Evolutionary conservation across 2,329 filamentous ascomycete genomes (phyloP).

Genomic region (Trichoderma afroharzianum): DNA sequence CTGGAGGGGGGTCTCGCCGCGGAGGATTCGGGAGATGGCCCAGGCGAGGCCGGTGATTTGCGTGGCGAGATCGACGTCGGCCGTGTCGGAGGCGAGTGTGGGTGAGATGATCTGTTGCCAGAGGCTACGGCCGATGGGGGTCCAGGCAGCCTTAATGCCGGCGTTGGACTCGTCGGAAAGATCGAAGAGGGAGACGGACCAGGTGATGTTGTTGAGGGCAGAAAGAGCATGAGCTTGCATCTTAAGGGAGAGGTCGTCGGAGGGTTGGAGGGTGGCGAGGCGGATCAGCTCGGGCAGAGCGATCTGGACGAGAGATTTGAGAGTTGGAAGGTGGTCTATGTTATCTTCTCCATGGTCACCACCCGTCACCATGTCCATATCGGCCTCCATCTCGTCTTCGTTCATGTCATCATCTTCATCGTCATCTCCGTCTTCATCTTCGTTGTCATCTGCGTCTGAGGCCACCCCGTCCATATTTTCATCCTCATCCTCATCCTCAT

Average conservation of each 20-base stretch:
- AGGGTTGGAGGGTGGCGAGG: conserved; percentile 40
- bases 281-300: conserved; percentile 45
- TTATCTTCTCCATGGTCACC: conserved; percentile 40
- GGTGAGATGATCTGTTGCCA: conserved; percentile 56
- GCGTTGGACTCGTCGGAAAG: conserved; percentile 53
- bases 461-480: conserved; percentile 36
- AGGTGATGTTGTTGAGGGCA: conserved; percentile 64
- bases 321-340: conserved; percentile 52
- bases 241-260: conserved; percentile 39
- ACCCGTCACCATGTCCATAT: conserved; percentile 63
- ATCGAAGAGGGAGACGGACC: conserved; percentile 61
- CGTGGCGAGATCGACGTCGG: conserved; percentile 59
- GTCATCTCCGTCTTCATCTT: conserved; percentile 35
- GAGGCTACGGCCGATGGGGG: conserved; percentile 49
- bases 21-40: conserved; percentile 57
- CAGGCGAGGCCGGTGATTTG: conserved; percentile 63
- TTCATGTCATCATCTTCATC: conserved; percentile 52
- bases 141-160: conserved; percentile 52
- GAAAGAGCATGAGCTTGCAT: conserved; percentile 55
- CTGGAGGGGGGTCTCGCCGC: conserved; percentile 42
- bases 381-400: conserved; percentile 55
- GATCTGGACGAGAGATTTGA: conserved; percentile 40
- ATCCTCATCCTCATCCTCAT: conserved; percentile 34
- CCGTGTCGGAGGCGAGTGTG: conserved; percentile 58
- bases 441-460: conserved; percentile 32